Base-by-base conservation (phyloP, 306 rosid genomes). In the Amphicarpaea edgeworthii region DNA sequence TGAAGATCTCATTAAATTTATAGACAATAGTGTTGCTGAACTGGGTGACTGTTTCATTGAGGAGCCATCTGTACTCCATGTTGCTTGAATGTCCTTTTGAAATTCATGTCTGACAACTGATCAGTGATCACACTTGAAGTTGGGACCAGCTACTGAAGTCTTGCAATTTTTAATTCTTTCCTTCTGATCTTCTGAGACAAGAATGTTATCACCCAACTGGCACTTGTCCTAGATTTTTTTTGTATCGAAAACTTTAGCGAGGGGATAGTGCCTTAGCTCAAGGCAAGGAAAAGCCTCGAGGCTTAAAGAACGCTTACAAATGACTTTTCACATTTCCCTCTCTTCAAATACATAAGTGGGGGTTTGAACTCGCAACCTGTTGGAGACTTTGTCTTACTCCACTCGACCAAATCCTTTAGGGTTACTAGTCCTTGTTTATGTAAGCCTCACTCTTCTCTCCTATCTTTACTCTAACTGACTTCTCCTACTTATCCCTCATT, bases 1-100 rank as follows among this genome's bases (percentile, higher is more conserved):
- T 41, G 83, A 82, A 50, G 93, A 88, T 84, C 96, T 95, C 43
- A 76, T 86, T 68, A 78, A 54, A 55, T 88, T 90, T 69, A 77
- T 82, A 54, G 85, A 82, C 79, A 55, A 71, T 46, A 72, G 77
- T 67, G 45, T 86, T 51, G 53, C 78, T 38, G 68, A 79, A 68
- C 78, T 79, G 3, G 21, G 70, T 41, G 78, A 78, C 42, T 40
- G 51, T 17, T 45, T 12, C 74, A 20, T 24, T 28, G 72, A 69
- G 26, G 73, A 72, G 30, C 73, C 53, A 7, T 79, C 61, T 61
- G 63, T 23, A 34, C 6, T 21, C 15, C 24, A 7, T 5, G 23
- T 40, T 46, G 26, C 67, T 49, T 79, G 72, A 73, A 20, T 72
- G 19, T 59, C 62, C 11, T 60, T 15, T 50, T 40, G 50, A 37